phyloP scores from a whole-genome alignment of 192 early-diverging fungal genomes.

The Phycomyces blakesleeanus region DNA sequence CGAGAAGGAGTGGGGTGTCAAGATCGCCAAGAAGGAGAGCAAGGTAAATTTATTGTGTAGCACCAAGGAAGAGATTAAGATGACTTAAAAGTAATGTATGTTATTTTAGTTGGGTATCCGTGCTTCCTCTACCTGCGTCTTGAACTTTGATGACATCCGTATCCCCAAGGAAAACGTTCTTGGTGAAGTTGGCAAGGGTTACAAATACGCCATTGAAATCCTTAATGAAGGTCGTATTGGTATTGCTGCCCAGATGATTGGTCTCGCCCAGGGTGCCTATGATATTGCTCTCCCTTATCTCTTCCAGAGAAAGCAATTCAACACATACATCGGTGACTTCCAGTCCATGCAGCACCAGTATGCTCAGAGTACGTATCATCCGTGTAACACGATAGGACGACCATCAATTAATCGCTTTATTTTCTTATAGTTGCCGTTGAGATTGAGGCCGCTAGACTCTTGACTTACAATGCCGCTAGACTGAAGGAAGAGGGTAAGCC shows the following conservation, averaged over 20 bases:
- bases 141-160: conserved; percentile 88
- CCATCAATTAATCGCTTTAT: neutral
- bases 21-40: conserved; percentile 92
- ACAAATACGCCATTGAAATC: conserved; percentile 97
- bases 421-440: conserved; percentile 66
- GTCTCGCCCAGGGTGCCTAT: conserved; percentile 90
- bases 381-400: neutral
- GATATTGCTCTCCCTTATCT: conserved; percentile 87
- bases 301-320: conserved; percentile 96
- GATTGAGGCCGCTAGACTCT: conserved; percentile 93
- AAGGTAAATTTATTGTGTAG: conserved; percentile 47
- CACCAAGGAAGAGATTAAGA: neutral
- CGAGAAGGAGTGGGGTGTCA: conserved; percentile 54
- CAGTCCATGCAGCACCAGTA: conserved; percentile 65
- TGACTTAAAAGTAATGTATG: conserved; percentile 42
- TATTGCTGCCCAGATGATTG: conserved; percentile 98
- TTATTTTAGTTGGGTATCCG: conserved; percentile 81
- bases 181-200: conserved; percentile 93
- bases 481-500: conserved; percentile 88
- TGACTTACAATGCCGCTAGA: conserved; percentile 96
- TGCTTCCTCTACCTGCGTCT: conserved; percentile 90
- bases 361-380: conserved; percentile 33
- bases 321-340: conserved; percentile 78
- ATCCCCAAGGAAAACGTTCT: conserved; percentile 84
- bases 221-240: conserved; percentile 98